Evolutionary conservation across 139 green algal species (phyloP).

Genomic region (Coelastrella sp.): DNA sequence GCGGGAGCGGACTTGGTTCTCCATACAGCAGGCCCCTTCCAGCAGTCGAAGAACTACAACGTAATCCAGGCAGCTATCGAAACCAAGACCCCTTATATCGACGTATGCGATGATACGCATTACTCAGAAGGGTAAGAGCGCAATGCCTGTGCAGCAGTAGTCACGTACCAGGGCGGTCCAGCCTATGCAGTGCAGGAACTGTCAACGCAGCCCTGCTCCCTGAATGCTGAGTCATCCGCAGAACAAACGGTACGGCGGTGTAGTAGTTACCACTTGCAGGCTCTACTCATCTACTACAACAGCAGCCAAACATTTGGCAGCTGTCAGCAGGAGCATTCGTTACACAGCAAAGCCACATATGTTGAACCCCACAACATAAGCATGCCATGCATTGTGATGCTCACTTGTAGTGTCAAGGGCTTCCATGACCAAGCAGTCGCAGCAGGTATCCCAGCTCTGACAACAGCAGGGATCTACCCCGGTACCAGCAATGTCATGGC

Average conservation of each 20-base stretch:
- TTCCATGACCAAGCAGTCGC: slow-evolving; percentile 71
- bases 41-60: slow-evolving; percentile 77
- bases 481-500: slow-evolving; percentile 96
- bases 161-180: too few relatives aligned
- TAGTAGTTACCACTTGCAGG: too few relatives aligned
- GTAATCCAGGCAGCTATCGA: slow-evolving; percentile 89
- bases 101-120: slow-evolving; percentile 95
- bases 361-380: too few relatives aligned
- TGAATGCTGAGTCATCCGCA: too few relatives aligned
- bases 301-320: too few relatives aligned
- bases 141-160: neutral
- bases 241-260: too few relatives aligned
- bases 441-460: slow-evolving; percentile 91
- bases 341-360: too few relatives aligned
- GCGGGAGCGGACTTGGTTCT: slow-evolving; percentile 80
- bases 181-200: too few relatives aligned
- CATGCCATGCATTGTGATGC: slow-evolving; percentile 59
- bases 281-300: too few relatives aligned
- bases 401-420: slow-evolving; percentile 76
- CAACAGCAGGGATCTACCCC: slow-evolving; percentile 91
- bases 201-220: too few relatives aligned
- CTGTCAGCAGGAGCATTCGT: too few relatives aligned
- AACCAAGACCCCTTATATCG: slow-evolving; percentile 87
- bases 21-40: slow-evolving; percentile 95
- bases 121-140: slow-evolving; percentile 72